Conservation (phyloP, 306 rosid genomes). For the Vigna hirtella region DNA sequence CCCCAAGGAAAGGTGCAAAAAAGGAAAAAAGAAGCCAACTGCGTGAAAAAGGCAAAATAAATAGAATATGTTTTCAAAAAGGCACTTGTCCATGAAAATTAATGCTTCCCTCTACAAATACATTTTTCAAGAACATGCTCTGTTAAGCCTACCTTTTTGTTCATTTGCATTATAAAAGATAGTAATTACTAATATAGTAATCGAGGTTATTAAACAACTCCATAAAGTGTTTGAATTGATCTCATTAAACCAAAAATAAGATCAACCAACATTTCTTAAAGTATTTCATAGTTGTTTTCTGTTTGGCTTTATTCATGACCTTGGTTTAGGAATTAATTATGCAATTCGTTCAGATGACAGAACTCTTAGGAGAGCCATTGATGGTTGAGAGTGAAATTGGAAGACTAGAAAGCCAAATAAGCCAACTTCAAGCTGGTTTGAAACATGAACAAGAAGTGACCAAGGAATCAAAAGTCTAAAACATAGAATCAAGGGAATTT, state of each 20-base stretch:
- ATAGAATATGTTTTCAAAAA: too few species aligned
- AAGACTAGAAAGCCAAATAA: conserved; percentile 76
- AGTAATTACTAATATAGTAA: too few species aligned
- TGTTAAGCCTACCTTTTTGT: too few species aligned
- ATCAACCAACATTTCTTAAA: neutral
- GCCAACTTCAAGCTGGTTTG: conserved; percentile 65
- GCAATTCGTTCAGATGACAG: conserved; percentile 64
- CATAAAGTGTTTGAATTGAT: too few species aligned
- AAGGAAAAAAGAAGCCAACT: conserved; percentile 14
- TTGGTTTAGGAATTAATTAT: neutral
- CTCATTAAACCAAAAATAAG: too few species aligned
- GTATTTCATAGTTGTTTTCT: too few species aligned
- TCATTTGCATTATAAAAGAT: too few species aligned
- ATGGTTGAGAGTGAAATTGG: conserved; percentile 81
- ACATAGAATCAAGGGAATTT: conserved; percentile 49
- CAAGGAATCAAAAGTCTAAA: conserved; percentile 57
- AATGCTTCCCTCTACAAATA: too few species aligned
- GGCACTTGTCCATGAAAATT: too few species aligned
- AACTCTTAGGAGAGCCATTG: conserved; percentile 67
- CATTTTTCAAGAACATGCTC: too few species aligned
- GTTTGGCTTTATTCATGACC: too few species aligned
- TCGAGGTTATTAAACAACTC: too few species aligned
- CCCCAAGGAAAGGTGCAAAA: conserved; percentile 29
- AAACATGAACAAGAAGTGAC: conserved; percentile 64
- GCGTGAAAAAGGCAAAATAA: neutral